Conservation (phyloP, 306 rosid species). For the Vachellia collinsii region DNA sequence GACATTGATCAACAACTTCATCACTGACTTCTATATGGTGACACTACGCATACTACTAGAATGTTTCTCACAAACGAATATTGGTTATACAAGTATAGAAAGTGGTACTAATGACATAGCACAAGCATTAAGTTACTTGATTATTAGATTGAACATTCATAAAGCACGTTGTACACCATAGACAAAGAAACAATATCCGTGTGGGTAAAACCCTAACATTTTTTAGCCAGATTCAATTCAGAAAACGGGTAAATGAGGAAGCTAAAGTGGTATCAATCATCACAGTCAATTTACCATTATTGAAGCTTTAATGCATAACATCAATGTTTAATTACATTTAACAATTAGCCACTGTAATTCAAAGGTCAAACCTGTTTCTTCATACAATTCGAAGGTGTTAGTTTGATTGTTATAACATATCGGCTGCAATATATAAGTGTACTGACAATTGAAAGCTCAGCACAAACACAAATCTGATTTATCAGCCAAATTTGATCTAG, state of each 20-base stretch:
- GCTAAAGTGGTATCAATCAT: slow-evolving; percentile 31
- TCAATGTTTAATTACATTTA: background rate
- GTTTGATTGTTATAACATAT: slow-evolving; percentile 10
- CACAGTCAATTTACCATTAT: slow-evolving; percentile 56
- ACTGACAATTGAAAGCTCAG: slow-evolving; percentile 26
- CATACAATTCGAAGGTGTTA: background rate
- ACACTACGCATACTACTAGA: background rate
- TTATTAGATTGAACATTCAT: background rate
- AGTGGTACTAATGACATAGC: background rate
- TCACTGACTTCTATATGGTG: background rate
- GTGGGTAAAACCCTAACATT: background rate
- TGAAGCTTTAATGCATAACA: background rate
- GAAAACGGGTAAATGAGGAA: slow-evolving; percentile 62
- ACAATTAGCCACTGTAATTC: background rate
- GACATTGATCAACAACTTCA: background rate
- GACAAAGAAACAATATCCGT: background rate
- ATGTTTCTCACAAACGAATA: background rate
- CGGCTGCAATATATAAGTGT: slow-evolving; percentile 27
- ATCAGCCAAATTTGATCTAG: slow-evolving; percentile 42
- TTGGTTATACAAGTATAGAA: background rate
- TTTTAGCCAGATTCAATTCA: slow-evolving; percentile 27
- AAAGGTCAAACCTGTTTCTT: background rate
- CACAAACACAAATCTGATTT: slow-evolving; percentile 22
- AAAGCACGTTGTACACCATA: background rate
- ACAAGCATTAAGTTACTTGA: background rate